phyloP scores from a whole-genome alignment of 441 rosid species.

The Capsella rubella region DNA sequence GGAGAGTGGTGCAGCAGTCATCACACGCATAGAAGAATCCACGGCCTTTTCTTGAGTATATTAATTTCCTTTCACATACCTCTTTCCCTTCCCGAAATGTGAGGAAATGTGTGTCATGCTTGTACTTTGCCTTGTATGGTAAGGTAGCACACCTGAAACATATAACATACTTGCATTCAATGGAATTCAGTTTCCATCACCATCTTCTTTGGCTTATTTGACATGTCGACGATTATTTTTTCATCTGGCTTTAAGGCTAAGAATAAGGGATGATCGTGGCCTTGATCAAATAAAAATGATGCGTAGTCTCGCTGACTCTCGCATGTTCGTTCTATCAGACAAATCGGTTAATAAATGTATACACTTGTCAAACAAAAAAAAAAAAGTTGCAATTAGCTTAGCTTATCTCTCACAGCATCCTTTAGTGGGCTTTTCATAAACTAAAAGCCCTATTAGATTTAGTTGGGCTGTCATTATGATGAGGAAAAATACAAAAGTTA shows the following conservation, averaged over 20 bases:
- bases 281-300: background rate
- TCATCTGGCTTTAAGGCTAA: background rate
- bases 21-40: conserved; percentile 16
- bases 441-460: too few relatives aligned
- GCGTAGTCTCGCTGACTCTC: too few relatives aligned
- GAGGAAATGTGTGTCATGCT: conserved; percentile 15
- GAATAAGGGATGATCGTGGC: conserved; percentile 20
- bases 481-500: too few relatives aligned
- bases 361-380: too few relatives aligned
- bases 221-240: background rate
- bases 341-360: too few relatives aligned
- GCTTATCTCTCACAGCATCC: too few relatives aligned
- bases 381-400: too few relatives aligned
- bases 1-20: conserved; percentile 19
- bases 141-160: conserved; percentile 20
- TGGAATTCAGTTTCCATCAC: background rate
- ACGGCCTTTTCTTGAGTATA: background rate
- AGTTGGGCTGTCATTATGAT: too few relatives aligned
- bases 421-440: too few relatives aligned
- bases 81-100: background rate
- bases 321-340: too few relatives aligned
- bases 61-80: background rate
- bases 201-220: background rate
- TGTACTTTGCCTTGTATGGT: conserved; percentile 13
- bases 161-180: background rate